These are phyloP conservation scores for Prosopis cineraria DNA, from an alignment of 306 rosid species.

Conservation along the genomic window DNA sequence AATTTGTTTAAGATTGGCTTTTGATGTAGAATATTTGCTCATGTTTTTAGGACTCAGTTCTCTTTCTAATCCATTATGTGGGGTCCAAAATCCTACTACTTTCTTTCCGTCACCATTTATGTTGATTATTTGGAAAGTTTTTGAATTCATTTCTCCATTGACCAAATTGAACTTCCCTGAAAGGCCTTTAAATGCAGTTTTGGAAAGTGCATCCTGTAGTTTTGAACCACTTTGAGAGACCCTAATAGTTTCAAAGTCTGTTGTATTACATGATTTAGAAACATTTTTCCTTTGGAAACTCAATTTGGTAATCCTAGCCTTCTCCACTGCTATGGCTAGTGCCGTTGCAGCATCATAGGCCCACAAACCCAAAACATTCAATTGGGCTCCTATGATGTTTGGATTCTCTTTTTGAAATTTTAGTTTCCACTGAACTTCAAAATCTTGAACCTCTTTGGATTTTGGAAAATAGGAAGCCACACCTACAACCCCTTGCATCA, in stretches of 20 bases:
- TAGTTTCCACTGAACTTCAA: conserved; percentile 5
- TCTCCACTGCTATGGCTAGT: conserved; percentile 40
- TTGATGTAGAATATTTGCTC: neutral
- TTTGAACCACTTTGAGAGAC: conserved; percentile 33
- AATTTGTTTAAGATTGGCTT: neutral
- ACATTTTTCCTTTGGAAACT: neutral
- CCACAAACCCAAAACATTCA: conserved; percentile 32
- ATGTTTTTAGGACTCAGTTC: neutral
- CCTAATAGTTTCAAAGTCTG: conserved; percentile 33
- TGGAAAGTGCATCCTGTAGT: conserved; percentile 4
- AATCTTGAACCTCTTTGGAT: neutral
- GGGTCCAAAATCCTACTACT: conserved; percentile 44
- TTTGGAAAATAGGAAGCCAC: conserved; percentile 22
- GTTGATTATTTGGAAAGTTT: conserved; percentile 36
- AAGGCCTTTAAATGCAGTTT: conserved; percentile 34
- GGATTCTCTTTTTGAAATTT: neutral
- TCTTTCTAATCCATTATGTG: conserved; percentile 28
- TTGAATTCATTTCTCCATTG: conserved; percentile 21
- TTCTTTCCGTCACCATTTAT: conserved; percentile 34
- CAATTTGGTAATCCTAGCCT: neutral
- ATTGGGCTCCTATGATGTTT: neutral
- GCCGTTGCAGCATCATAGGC: conserved; percentile 44
- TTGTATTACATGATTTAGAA: neutral
- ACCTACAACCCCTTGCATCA: conserved; percentile 45
- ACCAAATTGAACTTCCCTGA: conserved; percentile 36